phyloP scores from a whole-genome alignment of 768 basidiomycete genomes.

The Suillus placidus region DNA sequence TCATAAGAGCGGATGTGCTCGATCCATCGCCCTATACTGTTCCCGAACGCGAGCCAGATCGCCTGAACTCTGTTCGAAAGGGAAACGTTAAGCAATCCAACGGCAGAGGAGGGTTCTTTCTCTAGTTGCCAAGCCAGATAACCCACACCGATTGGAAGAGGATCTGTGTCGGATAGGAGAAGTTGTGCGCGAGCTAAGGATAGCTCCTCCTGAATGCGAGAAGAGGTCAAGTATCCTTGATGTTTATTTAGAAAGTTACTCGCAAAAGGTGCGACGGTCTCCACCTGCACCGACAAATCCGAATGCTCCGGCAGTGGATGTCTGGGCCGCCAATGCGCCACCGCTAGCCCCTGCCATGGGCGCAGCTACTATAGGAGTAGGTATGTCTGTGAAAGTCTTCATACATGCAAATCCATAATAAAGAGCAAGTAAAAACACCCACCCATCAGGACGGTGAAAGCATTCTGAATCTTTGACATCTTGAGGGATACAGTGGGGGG shows the following conservation, averaged over 20 bases:
- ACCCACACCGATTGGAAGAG: conserved; percentile 70
- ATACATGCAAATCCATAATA: conserved; percentile 19
- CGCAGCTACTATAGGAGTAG: conserved; percentile 61
- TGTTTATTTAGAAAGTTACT: conserved; percentile 12
- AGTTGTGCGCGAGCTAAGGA: conserved; percentile 52
- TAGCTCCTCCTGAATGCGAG: conserved; percentile 53
- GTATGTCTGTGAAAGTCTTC: conserved; percentile 47
- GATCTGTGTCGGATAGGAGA: conserved; percentile 30
- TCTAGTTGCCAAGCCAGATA: conserved; percentile 76
- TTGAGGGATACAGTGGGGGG: background rate
- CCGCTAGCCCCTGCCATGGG: conserved; percentile 77
- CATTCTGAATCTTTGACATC: conserved; percentile 2
- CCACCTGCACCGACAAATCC: conserved; percentile 73
- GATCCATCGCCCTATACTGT: conserved; percentile 61
- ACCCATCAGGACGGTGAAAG: conserved; percentile 7
- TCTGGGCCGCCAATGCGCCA: conserved; percentile 60
- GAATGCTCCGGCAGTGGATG: conserved; percentile 71
- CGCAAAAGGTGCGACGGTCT: background rate
- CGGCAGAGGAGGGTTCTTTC: conserved; percentile 39
- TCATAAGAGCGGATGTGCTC: conserved; percentile 60
- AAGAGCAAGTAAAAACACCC: background rate
- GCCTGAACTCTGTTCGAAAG: conserved; percentile 61
- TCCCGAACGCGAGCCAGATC: conserved; percentile 78
- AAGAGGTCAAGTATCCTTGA: conserved; percentile 50
- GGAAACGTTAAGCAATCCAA: conserved; percentile 48